Evolutionary conservation across 2,329 filamentous ascomycete genomes (phyloP), one percentile per base, ranked within the genome.

Genomic region (Botrytis porri): DNA sequence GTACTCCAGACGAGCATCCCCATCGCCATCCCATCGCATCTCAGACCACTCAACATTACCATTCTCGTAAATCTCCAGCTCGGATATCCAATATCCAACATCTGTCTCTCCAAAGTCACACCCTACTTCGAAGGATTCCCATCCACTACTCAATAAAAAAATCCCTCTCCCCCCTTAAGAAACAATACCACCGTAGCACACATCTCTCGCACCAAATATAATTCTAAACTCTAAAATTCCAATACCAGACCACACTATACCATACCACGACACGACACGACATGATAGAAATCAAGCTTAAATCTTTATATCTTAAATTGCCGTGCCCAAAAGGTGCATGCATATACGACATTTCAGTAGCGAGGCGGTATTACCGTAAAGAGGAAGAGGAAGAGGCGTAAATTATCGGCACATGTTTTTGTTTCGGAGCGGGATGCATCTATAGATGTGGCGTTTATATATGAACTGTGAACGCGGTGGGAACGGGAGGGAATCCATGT

Each of bases 401-500:
- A 0, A 1, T 18, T 4, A 29, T 29, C 51, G n/a, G n/a, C 51
- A 29, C 2, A 54, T 54, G 12, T 16, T 29, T 54, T 54, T 29
- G 3, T 29, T 54, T 18, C n/a, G 14, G 18, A n/a, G 3, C 7
- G 0, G 25, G n/a, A 29, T 18, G 1, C 18, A 43, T 51, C 4
- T 51, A 14, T 2, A 51, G 4, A 25, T 16, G 48, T 54, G 25
- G 25, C 48, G 48, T 16, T 51, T 51, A 2, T 5, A 12, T 51
- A n/a, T 51, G 48, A 14, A n/a, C n/a, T n/a, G n/a, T n/a, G n/a
- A 54, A 57, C 6, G n/a, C 14, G n/a, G 18, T 6, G n/a, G 22
- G 14, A 14, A 29, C 4, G 10, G 22, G 2, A 25, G 9, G 48
- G 4, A n/a, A 14, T 14, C 1, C 1, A 12, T 14, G 5, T n/a